These are phyloP conservation scores for Fusarium lyarnte DNA, from an alignment of 2,329 filamentous ascomycete species.

Conservation along the genomic window DNA sequence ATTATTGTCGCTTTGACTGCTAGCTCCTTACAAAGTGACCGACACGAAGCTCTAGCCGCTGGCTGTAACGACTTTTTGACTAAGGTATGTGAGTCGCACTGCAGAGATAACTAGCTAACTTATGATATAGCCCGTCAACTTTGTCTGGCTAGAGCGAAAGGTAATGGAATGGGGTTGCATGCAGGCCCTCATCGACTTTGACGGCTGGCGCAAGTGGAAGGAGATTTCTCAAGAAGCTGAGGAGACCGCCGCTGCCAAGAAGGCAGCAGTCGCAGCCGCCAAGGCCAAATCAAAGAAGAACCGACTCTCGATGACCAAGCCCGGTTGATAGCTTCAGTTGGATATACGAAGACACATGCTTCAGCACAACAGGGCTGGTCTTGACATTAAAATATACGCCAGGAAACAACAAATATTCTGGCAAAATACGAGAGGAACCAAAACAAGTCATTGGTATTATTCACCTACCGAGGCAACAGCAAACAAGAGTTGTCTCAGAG, in stretches of 20 bases:
- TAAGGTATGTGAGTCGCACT: conserved; percentile 69
- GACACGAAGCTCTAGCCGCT: conserved; percentile 92
- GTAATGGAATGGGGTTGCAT: conserved; percentile 99
- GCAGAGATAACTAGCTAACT: conserved; percentile 15
- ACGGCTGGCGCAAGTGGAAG: conserved; percentile 98
- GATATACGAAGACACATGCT: neutral
- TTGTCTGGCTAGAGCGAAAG: conserved; percentile 96
- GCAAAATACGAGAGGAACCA: neutral
- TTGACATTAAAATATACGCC: neutral
- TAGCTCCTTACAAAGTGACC: conserved; percentile 91
- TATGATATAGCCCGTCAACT: conserved; percentile 82
- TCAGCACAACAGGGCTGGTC: neutral
- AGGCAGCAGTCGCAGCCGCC: conserved; percentile 46
- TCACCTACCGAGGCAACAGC: conserved; percentile 11
- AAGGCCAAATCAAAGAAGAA: conserved; percentile 58
- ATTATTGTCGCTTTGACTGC: conserved; percentile 98
- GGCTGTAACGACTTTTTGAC: conserved; percentile 99
- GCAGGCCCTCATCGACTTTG: conserved; percentile 98
- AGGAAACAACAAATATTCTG: neutral
- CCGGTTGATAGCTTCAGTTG: conserved; percentile 15
- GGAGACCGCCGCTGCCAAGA: conserved; percentile 55
- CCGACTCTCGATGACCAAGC: conserved; percentile 50
- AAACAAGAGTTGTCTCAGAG: conserved; percentile 16
- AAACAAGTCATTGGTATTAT: neutral
- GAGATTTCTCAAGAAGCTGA: conserved; percentile 70